phyloP scores from a whole-genome alignment of 192 early-diverging fungal species.

The Mortierella alpina region DNA sequence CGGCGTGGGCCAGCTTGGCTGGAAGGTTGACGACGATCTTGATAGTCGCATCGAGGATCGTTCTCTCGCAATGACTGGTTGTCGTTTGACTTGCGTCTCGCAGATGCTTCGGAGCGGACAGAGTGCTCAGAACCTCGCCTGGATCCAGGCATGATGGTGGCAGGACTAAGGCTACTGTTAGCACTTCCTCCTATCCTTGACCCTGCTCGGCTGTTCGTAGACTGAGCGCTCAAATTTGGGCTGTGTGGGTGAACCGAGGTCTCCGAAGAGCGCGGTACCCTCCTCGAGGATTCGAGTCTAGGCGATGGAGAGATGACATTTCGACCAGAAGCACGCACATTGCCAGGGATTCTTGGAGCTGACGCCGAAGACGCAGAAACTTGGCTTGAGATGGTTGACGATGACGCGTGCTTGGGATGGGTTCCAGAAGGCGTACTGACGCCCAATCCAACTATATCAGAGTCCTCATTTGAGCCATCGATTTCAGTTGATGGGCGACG shows the following conservation, averaged over 20 bases:
- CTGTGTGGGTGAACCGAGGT: conserved; percentile 10
- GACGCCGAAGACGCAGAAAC: conserved; percentile 3
- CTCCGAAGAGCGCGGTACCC: conserved; percentile 6
- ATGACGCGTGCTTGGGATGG: not conserved
- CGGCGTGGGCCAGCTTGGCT: not conserved
- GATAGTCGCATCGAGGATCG: conserved; percentile 9
- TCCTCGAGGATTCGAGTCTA: conserved; percentile 25
- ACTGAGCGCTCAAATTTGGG: conserved; percentile 8
- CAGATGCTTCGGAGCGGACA: conserved; percentile 9
- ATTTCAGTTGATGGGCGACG: not conserved
- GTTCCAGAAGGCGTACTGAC: conserved; percentile 10
- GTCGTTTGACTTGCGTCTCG: conserved; percentile 14
- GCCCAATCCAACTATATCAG: conserved; percentile 15
- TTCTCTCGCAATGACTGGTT: conserved; percentile 4
- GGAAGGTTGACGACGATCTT: conserved; percentile 13
- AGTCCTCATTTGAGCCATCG: not conserved
- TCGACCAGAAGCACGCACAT: conserved; percentile 5
- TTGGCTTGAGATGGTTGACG: not conserved
- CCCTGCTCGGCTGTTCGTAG: not conserved
- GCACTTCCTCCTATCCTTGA: not conserved
- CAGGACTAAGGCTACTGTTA: conserved; percentile 5
- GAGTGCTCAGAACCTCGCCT: conserved; percentile 27
- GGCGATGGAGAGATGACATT: conserved; percentile 22
- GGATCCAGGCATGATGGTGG: not conserved
- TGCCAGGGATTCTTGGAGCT: conserved; percentile 3